Conservation (phyloP, 306 rosid species). For the Gynostemma pentaphyllum region DNA sequence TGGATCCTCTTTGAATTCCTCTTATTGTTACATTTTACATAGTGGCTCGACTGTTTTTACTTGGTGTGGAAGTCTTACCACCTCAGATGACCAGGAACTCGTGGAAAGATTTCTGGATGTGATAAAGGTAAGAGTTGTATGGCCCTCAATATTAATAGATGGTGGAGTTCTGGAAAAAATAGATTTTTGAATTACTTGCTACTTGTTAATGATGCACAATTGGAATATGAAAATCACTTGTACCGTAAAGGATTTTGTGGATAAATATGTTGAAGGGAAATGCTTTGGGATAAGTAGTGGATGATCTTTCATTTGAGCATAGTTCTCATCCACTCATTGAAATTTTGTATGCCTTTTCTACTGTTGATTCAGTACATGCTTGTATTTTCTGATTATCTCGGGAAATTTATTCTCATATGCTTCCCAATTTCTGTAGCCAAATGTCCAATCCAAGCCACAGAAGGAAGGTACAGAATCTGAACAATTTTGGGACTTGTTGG, state of each 20-base stretch:
- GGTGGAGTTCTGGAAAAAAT: neutral
- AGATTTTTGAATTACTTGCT: neutral
- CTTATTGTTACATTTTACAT: constrained; percentile 75
- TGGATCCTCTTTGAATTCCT: constrained; percentile 88
- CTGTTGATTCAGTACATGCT: neutral
- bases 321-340: neutral
- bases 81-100: constrained; percentile 62
- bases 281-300: neutral
- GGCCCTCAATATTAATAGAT: neutral
- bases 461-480: constrained; percentile 82
- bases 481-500: constrained; percentile 77
- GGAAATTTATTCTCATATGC: constrained; percentile 25
- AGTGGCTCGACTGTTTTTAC: constrained; percentile 51
- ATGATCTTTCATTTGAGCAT: neutral
- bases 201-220: neutral
- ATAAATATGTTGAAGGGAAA: neutral
- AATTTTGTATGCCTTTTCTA: neutral
- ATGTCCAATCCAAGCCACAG: constrained; percentile 49
- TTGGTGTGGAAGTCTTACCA: constrained; percentile 70
- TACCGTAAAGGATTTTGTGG: neutral
- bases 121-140: constrained; percentile 51
- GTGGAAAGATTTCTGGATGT: constrained; percentile 85
- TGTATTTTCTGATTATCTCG: constrained; percentile 12
- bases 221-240: neutral
- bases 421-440: constrained; percentile 65